Conservation (phyloP, 176 grass and related monocot genomes). For the Aegilops longissima region DNA sequence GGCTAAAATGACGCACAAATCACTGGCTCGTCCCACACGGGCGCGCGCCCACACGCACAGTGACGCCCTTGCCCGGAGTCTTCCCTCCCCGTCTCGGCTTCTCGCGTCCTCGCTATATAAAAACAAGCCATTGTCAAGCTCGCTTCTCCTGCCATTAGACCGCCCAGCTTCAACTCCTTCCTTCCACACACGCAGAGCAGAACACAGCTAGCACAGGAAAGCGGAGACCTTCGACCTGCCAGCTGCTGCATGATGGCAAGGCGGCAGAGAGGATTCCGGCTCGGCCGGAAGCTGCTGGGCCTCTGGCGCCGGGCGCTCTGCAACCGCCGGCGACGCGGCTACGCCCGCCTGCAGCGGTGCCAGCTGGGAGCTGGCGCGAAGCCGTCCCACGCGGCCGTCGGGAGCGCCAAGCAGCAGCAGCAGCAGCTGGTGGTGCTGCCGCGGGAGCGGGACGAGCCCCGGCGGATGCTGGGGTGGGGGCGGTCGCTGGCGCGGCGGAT, state of each 20-base stretch:
- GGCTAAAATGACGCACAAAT: neutral
- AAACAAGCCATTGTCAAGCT: neutral
- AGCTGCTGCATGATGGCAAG: conserved; percentile 28
- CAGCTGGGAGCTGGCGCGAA: neutral
- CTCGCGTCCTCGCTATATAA: conserved; percentile 9
- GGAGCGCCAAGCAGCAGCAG: conserved; percentile 9
- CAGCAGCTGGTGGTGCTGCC: conserved; percentile 4
- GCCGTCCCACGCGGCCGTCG: neutral
- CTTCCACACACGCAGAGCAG: neutral
- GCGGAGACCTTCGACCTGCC: neutral
- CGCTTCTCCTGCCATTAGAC: conserved; percentile 1
- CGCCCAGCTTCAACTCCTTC: neutral
- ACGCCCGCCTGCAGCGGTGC: conserved; percentile 41
- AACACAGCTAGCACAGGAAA: neutral
- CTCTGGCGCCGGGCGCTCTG: conserved; percentile 55
- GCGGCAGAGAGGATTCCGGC: conserved; percentile 64
- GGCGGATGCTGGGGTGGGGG: conserved; percentile 46
- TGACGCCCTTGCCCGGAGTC: neutral
- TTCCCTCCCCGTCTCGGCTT: neutral
- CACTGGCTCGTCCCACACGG: neutral
- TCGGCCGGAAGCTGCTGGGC: conserved; percentile 72
- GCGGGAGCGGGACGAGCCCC: neutral
- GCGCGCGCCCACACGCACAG: neutral
- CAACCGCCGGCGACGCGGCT: conserved; percentile 41
- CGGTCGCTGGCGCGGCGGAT: conserved; percentile 49